phyloP scores from a whole-genome alignment of 192 early-diverging fungal genomes.

The Linnemannia exigua region DNA sequence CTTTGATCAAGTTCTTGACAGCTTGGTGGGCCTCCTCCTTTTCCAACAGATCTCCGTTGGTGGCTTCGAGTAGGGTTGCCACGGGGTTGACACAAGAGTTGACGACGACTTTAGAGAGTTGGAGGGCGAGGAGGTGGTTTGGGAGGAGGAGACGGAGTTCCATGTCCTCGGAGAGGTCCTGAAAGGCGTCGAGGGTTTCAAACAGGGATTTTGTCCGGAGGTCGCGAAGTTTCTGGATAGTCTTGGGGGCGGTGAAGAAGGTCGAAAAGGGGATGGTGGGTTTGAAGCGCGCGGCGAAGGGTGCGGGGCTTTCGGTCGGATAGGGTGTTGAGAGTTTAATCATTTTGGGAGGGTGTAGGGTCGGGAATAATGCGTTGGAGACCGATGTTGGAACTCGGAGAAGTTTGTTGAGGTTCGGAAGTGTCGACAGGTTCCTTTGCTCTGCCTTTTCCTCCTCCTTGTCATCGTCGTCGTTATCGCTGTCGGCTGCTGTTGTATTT shows the following conservation, averaged over 20 bases:
- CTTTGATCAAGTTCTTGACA: slow-evolving; percentile 38
- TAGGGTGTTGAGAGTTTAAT: slow-evolving; percentile 18
- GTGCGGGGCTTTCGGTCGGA: background rate
- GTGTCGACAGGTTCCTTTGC: background rate
- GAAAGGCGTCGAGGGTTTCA: slow-evolving; percentile 27
- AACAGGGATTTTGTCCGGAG: slow-evolving; percentile 39
- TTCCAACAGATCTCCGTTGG: slow-evolving; percentile 67
- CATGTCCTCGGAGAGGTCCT: slow-evolving; percentile 57
- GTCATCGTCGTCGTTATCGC: slow-evolving; percentile 1
- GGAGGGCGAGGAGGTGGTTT: slow-evolving; percentile 34
- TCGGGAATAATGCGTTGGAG: slow-evolving; percentile 19
- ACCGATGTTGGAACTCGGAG: slow-evolving; percentile 31
- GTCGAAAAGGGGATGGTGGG: slow-evolving; percentile 31
- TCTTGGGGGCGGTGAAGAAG: slow-evolving; percentile 31
- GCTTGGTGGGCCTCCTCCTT: slow-evolving; percentile 16
- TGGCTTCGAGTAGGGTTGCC: slow-evolving; percentile 67
- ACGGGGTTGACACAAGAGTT: slow-evolving; percentile 78
- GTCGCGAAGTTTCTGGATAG: slow-evolving; percentile 7
- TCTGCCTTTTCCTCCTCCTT: background rate
- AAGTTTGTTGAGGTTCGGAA: background rate
- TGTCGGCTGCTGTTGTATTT: background rate
- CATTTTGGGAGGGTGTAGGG: background rate
- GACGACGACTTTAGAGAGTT: slow-evolving; percentile 71
- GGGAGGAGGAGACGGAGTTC: slow-evolving; percentile 58
- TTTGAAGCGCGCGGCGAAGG: slow-evolving; percentile 42